phyloP scores from a whole-genome alignment of 768 basidiomycete species.

The Suillus americanus region DNA sequence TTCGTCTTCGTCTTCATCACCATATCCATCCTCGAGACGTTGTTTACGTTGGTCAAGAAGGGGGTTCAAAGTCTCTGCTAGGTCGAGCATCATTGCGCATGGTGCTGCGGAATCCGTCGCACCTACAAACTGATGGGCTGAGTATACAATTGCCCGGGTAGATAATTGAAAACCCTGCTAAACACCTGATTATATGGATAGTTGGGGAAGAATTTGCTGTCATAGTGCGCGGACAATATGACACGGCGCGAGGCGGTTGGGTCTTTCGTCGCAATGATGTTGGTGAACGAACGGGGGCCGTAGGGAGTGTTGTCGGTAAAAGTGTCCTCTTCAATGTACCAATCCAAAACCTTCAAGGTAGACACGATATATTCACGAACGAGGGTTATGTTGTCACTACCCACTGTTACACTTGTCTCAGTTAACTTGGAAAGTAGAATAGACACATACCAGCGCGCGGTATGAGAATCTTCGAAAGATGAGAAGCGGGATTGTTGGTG shows the following conservation, averaged over 20 bases:
- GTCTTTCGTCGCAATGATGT: constrained; percentile 94
- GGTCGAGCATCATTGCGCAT: constrained; percentile 90
- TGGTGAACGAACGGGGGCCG: constrained; percentile 77
- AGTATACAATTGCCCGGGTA: neutral
- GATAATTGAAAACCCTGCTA: constrained; percentile 3
- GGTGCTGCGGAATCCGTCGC: constrained; percentile 97
- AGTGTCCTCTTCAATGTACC: constrained; percentile 85
- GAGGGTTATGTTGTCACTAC: constrained; percentile 73
- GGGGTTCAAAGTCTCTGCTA: constrained; percentile 80
- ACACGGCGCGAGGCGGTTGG: constrained; percentile 79
- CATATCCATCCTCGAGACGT: constrained; percentile 52
- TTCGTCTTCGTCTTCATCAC: constrained; percentile 45
- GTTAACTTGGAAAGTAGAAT: neutral
- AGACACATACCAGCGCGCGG: constrained; percentile 69
- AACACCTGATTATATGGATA: constrained; percentile 76
- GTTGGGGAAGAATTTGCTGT: constrained; percentile 82
- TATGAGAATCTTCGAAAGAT: constrained; percentile 82
- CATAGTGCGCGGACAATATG: constrained; percentile 89
- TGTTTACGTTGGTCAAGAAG: constrained; percentile 62
- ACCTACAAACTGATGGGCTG: constrained; percentile 74
- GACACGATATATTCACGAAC: constrained; percentile 83
- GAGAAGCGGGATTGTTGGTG: constrained; percentile 60
- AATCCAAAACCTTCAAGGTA: constrained; percentile 68
- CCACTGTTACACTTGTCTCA: constrained; percentile 41
- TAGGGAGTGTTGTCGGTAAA: constrained; percentile 82